Percentiles rank a stretch among this genome's conserved stretches.
These are phyloP conservation scores for Aspergillus carbonarius DNA, from an alignment of 2,329 filamentous ascomycete genomes.

Conservation along the genomic window DNA sequence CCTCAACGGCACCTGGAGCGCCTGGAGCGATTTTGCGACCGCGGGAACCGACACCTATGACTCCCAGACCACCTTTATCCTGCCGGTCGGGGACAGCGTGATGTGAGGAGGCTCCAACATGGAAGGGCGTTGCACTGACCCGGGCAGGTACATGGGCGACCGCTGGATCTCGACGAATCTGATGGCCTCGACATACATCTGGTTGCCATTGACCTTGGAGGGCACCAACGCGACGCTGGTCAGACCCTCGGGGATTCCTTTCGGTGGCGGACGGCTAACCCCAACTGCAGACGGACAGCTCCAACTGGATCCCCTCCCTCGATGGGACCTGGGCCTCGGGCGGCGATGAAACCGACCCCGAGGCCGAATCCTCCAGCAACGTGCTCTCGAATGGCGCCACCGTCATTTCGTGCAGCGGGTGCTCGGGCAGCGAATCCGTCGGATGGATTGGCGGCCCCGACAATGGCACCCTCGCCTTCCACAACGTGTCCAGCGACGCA, in stretches of 20 bases:
- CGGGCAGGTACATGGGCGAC: constrained; percentile 60
- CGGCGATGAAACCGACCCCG: not conserved
- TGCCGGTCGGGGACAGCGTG: constrained; percentile 39
- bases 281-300: not conserved
- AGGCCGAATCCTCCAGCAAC: constrained; percentile 2
- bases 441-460: constrained; percentile 57
- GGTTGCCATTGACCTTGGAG: constrained; percentile 55
- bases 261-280: not conserved
- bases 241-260: not conserved
- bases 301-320: constrained; percentile 7
- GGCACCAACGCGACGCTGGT: constrained; percentile 11
- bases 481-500: constrained; percentile 45
- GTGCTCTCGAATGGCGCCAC: constrained; percentile 49
- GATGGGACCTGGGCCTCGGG: constrained; percentile 9
- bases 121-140: not conserved
- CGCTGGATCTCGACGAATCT: constrained; percentile 64
- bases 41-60: constrained; percentile 58
- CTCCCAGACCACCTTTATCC: constrained; percentile 62
- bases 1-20: constrained; percentile 59
- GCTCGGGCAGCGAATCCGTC: constrained; percentile 51
- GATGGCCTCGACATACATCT: constrained; percentile 62
- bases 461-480: constrained; percentile 51
- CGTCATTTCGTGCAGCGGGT: constrained; percentile 50
- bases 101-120: constrained; percentile 28
- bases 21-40: constrained; percentile 58